These are phyloP conservation scores for Apiospora saccharicola DNA, from an alignment of 2,329 filamentous ascomycete species.

Conservation along the genomic window DNA sequence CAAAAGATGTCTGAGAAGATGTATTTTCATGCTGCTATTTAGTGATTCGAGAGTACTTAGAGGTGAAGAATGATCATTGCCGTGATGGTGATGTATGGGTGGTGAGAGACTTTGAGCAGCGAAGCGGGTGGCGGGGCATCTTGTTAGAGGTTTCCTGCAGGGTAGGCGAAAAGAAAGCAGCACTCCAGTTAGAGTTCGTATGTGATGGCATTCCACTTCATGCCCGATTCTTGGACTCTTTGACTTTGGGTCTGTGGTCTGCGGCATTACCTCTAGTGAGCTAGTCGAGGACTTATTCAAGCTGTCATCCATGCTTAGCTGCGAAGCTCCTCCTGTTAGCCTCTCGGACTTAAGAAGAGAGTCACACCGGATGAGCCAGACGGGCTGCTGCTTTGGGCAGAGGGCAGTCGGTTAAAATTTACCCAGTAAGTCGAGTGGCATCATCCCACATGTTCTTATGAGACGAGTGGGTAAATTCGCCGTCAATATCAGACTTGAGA, in stretches of 20 bases:
- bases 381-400: neutral
- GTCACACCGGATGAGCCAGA: slow-evolving; percentile 14
- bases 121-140: neutral
- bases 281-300: slow-evolving; percentile 14
- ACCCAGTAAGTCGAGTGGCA: slow-evolving; percentile 11
- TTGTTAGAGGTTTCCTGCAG: neutral
- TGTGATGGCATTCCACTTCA: neutral
- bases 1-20: too few species aligned
- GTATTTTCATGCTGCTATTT: too few species aligned
- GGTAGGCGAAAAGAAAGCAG: neutral
- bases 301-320: slow-evolving; percentile 19
- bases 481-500: slow-evolving; percentile 1
- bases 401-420: neutral
- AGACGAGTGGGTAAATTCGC: slow-evolving; percentile 8
- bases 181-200: slow-evolving; percentile 17
- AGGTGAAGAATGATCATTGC: neutral
- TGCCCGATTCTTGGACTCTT: slow-evolving; percentile 14
- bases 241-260: neutral
- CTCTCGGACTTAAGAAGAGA: slow-evolving; percentile 3
- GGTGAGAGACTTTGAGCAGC: neutral
- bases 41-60: neutral
- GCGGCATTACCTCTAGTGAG: neutral
- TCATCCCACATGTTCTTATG: slow-evolving; percentile 18
- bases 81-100: neutral
- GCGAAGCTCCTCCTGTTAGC: slow-evolving; percentile 2